Evolutionary conservation across 257 asterid species (phyloP).

Genomic region (Linaria vulgaris): DNA sequence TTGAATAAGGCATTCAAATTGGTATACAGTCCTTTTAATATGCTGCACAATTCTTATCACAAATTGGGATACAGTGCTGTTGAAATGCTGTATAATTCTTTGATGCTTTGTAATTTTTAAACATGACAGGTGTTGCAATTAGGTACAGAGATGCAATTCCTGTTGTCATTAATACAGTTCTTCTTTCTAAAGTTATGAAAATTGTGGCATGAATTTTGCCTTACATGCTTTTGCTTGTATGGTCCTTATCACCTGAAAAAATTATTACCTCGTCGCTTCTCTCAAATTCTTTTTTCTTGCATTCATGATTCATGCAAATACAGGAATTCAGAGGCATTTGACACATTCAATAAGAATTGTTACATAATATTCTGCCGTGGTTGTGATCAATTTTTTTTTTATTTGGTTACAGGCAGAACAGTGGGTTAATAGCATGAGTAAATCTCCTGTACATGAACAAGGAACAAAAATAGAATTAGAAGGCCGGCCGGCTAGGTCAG

Average conservation of each 20-base stretch:
- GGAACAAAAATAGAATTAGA: slow-evolving; percentile 42
- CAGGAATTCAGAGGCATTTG: not conserved
- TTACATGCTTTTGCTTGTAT: not conserved
- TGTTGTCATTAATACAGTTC: not conserved
- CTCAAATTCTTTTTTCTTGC: not conserved
- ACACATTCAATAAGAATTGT: not conserved
- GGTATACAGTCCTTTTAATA: slow-evolving; percentile 37
- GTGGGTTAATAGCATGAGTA: slow-evolving; percentile 72
- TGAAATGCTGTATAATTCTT: too few relatives aligned
- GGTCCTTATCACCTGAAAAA: not conserved
- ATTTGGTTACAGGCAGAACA: slow-evolving; percentile 67
- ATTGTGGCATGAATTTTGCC: not conserved
- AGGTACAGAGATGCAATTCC: too few relatives aligned
- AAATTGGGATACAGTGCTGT: too few relatives aligned
- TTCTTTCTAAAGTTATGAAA: not conserved
- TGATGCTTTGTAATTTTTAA: not conserved
- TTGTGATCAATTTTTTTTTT: slow-evolving; percentile 16
- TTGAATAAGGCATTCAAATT: slow-evolving; percentile 57
- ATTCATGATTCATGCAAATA: not conserved
- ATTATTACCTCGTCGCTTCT: not conserved
- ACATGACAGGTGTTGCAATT: not conserved
- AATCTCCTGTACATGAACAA: slow-evolving; percentile 36
- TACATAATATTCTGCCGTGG: not conserved
- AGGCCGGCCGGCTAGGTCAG: slow-evolving; percentile 80
- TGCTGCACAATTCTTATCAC: slow-evolving; percentile 1